A percentile compares a stretch with the other conserved stretches of the same genome.
Conservation (phyloP, 805 yeast species). For the Lachancea meyersii region DNA sequence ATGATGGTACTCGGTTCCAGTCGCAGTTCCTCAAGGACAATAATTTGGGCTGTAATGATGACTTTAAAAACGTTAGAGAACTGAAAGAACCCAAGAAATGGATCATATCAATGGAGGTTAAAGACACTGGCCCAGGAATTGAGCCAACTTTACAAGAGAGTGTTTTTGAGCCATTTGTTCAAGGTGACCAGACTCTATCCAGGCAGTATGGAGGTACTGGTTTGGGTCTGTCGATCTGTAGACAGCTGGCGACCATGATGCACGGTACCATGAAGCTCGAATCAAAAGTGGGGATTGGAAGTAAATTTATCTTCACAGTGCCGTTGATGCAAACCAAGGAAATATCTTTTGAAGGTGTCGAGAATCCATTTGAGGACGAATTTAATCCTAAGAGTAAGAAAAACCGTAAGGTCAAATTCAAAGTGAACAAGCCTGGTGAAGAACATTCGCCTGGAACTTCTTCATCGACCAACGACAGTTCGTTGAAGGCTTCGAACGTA, state of each 20-base stretch:
- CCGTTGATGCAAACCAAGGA: constrained; percentile 56
- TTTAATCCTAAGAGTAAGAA: constrained; percentile 51
- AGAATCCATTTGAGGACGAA: constrained; percentile 56
- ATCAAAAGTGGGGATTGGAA: constrained; percentile 75
- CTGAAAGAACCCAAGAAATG: constrained; percentile 29
- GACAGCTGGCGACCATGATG: constrained; percentile 89
- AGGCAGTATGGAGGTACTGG: constrained; percentile 96
- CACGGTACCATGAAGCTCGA: constrained; percentile 72
- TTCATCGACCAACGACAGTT: constrained; percentile 4
- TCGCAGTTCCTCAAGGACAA: constrained; percentile 35
- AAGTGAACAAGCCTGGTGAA: constrained; percentile 25
- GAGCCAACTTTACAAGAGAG: constrained; percentile 72
- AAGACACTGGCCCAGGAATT: constrained; percentile 93
- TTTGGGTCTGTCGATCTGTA: constrained; percentile 80
- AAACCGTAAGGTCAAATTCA: constrained; percentile 41
- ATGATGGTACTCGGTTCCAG: constrained; percentile 40
- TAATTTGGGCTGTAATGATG: constrained; percentile 7
- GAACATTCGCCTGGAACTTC: constrained; percentile 22
- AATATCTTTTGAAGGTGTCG: constrained; percentile 25
- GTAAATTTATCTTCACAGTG: constrained; percentile 73
- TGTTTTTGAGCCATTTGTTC: constrained; percentile 94
- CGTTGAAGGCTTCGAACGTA: constrained; percentile 4
- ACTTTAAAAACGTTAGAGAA: constrained; percentile 16
- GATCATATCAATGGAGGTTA: constrained; percentile 54
- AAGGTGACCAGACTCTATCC: constrained; percentile 91